Evolutionary conservation across 495 filamentous ascomycete species (phyloP).

Genomic region (Talaromyces proteolyticus): DNA sequence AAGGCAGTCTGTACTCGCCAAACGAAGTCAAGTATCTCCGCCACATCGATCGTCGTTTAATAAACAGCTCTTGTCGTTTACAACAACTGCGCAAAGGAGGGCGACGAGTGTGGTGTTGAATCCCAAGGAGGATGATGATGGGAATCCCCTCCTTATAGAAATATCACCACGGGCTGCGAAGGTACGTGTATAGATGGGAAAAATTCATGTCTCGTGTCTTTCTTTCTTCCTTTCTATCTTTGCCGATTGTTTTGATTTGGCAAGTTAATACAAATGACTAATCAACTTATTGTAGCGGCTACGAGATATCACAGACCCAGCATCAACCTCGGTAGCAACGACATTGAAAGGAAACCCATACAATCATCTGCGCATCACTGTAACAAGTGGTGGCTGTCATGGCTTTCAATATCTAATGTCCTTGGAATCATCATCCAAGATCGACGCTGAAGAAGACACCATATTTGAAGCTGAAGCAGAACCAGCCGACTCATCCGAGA

Average conservation of each 20-base stretch:
- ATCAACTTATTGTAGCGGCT: conserved; percentile 54
- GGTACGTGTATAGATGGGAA: conserved; percentile 39
- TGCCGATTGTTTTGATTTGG: conserved; percentile 2
- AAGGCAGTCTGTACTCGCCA: background rate
- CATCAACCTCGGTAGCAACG: conserved; percentile 29
- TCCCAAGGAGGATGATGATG: conserved; percentile 66
- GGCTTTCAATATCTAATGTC: conserved; percentile 97
- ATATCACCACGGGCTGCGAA: conserved; percentile 78
- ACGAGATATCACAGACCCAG: conserved; percentile 46
- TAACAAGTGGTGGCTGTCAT: conserved; percentile 91
- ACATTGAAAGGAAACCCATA: conserved; percentile 70
- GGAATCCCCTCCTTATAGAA: conserved; percentile 71
- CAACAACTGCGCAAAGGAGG: background rate
- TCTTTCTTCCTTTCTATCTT: conserved; percentile 6
- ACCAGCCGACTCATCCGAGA: conserved; percentile 17
- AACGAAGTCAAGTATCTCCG: background rate
- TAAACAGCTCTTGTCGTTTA: conserved; percentile 5
- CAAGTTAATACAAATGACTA: conserved; percentile 14
- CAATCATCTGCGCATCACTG: conserved; percentile 80
- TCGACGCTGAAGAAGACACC: conserved; percentile 72
- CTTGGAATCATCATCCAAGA: conserved; percentile 53
- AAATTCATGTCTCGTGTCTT: conserved; percentile 24
- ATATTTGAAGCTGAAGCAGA: conserved; percentile 36
- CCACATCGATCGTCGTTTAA: conserved; percentile 5
- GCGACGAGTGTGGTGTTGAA: conserved; percentile 48